Base-by-base conservation (phyloP, 2,329 filamentous ascomycete genomes). In the Pseudogymnoascus sp. region DNA sequence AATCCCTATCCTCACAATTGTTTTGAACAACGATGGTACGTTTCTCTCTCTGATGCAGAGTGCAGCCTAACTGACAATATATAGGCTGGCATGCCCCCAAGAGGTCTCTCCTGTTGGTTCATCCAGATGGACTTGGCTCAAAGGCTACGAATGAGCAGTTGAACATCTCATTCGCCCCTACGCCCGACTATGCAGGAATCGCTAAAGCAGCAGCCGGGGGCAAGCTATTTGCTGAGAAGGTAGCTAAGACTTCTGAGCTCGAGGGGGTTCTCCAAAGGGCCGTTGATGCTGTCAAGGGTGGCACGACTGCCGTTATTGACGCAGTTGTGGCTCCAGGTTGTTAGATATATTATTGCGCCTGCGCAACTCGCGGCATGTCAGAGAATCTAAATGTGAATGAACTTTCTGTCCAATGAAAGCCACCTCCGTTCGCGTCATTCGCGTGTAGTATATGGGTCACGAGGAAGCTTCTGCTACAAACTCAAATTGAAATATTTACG, bases 181-280 rank as follows among this genome's bases (percentile, higher is more conserved):
- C 36, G 2, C 86, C 86, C 0, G 86, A 89, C 66, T 89, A 88
- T 69, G 77, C 84, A 0, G 86, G 86, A 0, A 88, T 89, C 64
- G 86, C 86, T 0, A 85, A 83, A 71, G 86, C 86, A 5, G 85
- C 86, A 0, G 79, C 81, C 0, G 85, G 85, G 5, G 84, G 84
- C 0, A 77, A 84, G 60, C 70, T 85, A 2, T 88, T 84, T 82
- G 84, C 84, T 4, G 84, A 78, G 5, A 77, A 80, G 63, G 84
- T 85, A 1, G 77, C 79, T 1, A 85, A 79, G 4, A 80, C 80
- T 1, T 77, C 79, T 3, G 82, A 88, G 41, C 69, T 89, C 59
- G 75, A 78, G 1, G 77, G 74, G 62, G 69, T 82, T 58, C 70
- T 88, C 59, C 80, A 80, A 0, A 77, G 84, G 68, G 86, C 86